Evolutionary conservation across 2,329 filamentous ascomycete genomes (phyloP).

Genomic region (Arthrobotrys sphaeroides): DNA sequence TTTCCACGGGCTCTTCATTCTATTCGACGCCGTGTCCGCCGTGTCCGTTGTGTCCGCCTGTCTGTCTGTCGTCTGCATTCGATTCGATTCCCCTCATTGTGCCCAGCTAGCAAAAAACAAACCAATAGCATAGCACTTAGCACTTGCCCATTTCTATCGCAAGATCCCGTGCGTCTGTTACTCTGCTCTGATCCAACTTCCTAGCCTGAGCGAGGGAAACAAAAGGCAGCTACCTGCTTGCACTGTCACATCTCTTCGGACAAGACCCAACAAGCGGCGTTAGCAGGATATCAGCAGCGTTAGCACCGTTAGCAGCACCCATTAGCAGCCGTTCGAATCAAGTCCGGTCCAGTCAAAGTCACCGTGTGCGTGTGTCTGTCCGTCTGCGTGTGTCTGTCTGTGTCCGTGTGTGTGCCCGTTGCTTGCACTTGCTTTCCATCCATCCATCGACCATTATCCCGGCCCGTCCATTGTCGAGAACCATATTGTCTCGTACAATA

Average conservation of each 20-base stretch:
- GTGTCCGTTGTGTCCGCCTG: not conserved
- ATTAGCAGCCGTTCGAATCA: not conserved
- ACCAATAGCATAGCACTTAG: slow-evolving; percentile 44
- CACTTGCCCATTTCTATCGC: slow-evolving; percentile 53
- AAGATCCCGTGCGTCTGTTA: slow-evolving; percentile 40
- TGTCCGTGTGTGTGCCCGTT: not conserved
- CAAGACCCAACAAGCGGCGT: not conserved
- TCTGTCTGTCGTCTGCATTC: slow-evolving; percentile 3
- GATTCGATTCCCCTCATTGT: slow-evolving; percentile 32
- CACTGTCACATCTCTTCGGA: not conserved
- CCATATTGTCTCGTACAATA: slow-evolving; percentile 46
- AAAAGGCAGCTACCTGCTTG: slow-evolving; percentile 45
- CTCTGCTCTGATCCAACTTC: slow-evolving; percentile 52
- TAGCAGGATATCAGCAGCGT: not conserved
- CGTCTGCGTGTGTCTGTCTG: not conserved
- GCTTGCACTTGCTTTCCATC: not conserved
- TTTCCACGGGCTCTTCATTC: not conserved
- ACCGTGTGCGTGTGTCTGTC: not conserved
- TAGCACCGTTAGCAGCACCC: not conserved
- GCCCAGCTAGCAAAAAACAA: slow-evolving; percentile 24
- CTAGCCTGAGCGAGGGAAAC: slow-evolving; percentile 48
- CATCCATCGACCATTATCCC: not conserved
- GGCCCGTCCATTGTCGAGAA: slow-evolving; percentile 2
- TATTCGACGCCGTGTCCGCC: slow-evolving; percentile 31
- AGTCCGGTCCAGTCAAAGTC: not conserved